Evolutionary conservation across 1,139 yeast species (phyloP).

Genomic region (Hyphopichia buzzinii): DNA sequence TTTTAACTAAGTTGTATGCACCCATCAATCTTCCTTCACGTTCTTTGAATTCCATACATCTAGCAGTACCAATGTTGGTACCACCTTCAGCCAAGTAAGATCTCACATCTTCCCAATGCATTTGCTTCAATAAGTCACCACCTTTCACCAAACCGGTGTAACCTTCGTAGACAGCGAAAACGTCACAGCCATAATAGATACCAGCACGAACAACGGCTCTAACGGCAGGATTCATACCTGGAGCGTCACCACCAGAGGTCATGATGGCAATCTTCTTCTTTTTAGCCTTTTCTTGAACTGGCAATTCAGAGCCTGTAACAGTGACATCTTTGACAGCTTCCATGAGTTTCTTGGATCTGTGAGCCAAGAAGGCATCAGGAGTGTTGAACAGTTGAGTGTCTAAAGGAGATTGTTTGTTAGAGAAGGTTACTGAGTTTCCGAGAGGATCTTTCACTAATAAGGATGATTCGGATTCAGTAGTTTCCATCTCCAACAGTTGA

Average conservation of each 20-base stretch:
- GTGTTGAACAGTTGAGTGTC: constrained; percentile 25
- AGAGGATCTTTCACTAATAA: constrained; percentile 51
- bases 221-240: constrained; percentile 96
- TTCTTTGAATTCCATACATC: constrained; percentile 83
- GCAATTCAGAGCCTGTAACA: background rate
- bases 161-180: constrained; percentile 93
- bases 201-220: constrained; percentile 93
- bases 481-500: constrained; percentile 16
- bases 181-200: constrained; percentile 84
- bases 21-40: constrained; percentile 79
- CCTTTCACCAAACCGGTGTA: constrained; percentile 92
- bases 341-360: constrained; percentile 17
- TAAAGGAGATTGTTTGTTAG: constrained; percentile 30
- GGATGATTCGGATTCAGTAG: constrained; percentile 15
- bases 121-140: constrained; percentile 68
- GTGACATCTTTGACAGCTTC: constrained; percentile 1
- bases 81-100: constrained; percentile 93
- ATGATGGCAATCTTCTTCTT: constrained; percentile 80
- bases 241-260: constrained; percentile 99
- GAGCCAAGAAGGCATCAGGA: constrained; percentile 27
- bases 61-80: constrained; percentile 93
- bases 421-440: constrained; percentile 52
- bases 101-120: constrained; percentile 91
- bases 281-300: constrained; percentile 7
- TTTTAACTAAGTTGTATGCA: constrained; percentile 77